Base-by-base conservation (phyloP, 2,329 filamentous ascomycete genomes). In the Fusarium xylarioides region DNA sequence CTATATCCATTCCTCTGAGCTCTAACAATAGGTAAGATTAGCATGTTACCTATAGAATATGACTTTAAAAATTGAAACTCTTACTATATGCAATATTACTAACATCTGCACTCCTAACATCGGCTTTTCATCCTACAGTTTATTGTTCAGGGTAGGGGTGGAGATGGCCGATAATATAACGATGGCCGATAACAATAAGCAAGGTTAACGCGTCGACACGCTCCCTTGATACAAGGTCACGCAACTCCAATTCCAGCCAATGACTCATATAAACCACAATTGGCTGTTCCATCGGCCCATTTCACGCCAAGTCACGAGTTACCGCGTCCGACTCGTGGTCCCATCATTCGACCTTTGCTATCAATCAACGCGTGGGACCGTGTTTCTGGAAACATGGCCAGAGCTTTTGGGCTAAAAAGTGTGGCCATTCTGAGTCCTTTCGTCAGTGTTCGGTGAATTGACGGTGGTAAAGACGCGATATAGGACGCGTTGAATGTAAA, bases 281-380 rank as follows among this genome's bases (percentile, higher is more conserved):
- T 63, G 42, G 61, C 73, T 57, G 53, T 49, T 46, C 12, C 15
- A 30, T 76, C 68, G 32, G 37, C 50, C 68, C 74, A 76, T 74
- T 49, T 23, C 9, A 30, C 14, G 5, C 30, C 55, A 30, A 71
- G 71, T 76, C 75, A 77, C 73, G 71, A 77, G 74, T 52, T 67
- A 38, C 50, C 73, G 73, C 43, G 68, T 69, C n/a, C 66, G 50
- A 61, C 35, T 68, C 68, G 73, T 59, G 70, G 64, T 23, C 26
- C 35, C 40, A 68, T 67, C 58, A 55, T 54, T 4, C 54, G 58
- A 73, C 56, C 12, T 2, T 11, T 4, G 8, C 14, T 16, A 19
- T 30, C 49, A 12, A 30, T 55, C 21, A 34, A 66, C 66, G 60
- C 58, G 71, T 50, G 6, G n/a, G 18, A 68, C 19, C 74, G 66